A percentile compares a stretch with the other conserved stretches of the same genome.
Evolutionary conservation across 768 basidiomycete genomes (phyloP).

Genomic region (Obba rivulosa): DNA sequence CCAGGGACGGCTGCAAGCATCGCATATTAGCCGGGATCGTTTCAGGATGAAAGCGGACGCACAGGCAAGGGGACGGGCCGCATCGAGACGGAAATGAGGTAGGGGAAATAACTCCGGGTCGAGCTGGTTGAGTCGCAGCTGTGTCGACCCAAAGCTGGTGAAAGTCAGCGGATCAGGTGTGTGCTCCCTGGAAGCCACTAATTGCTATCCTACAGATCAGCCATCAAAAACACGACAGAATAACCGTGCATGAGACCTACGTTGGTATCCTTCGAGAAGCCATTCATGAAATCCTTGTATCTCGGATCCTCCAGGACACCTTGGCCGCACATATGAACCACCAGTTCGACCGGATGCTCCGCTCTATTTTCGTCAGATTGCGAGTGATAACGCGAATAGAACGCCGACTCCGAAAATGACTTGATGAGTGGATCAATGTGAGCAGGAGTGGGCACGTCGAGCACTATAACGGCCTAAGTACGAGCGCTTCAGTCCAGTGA

Average conservation of each 20-base stretch:
- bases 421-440: constrained; percentile 50
- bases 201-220: constrained; percentile 45
- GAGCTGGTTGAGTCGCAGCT: constrained; percentile 65
- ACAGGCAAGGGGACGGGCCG: constrained; percentile 33
- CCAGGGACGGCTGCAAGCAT: constrained; percentile 26
- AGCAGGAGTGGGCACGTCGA: constrained; percentile 63
- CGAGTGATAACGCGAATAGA: constrained; percentile 46
- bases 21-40: neutral
- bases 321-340: constrained; percentile 70
- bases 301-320: constrained; percentile 63
- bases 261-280: constrained; percentile 54
- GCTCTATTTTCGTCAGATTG: constrained; percentile 32
- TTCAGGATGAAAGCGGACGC: neutral
- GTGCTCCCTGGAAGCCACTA: constrained; percentile 63
- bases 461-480: constrained; percentile 47
- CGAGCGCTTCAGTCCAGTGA: neutral
- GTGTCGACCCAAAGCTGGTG: constrained; percentile 65
- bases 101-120: constrained; percentile 71
- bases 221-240: neutral
- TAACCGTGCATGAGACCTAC: no score
- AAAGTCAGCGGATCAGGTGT: constrained; percentile 66
- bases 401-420: constrained; percentile 40
- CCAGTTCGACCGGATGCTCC: constrained; percentile 42
- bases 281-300: constrained; percentile 69
- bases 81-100: constrained; percentile 45